phyloP scores from a whole-genome alignment of 495 filamentous ascomycete genomes.

The Penicillium silybi region DNA sequence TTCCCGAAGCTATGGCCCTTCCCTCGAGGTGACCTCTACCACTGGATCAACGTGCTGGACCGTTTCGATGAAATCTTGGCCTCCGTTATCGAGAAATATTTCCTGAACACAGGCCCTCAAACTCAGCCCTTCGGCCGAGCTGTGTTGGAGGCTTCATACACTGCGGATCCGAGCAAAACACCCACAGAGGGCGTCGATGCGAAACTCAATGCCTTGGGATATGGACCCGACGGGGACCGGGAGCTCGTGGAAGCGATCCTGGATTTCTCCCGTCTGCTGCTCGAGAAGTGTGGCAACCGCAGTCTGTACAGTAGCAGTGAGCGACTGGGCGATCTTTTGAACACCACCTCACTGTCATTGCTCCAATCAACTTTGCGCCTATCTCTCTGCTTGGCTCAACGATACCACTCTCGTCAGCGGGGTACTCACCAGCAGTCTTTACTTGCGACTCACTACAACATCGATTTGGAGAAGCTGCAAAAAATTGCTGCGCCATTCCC shows the following conservation, averaged over 20 bases:
- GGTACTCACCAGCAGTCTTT: slow-evolving; percentile 64
- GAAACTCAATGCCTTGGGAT: slow-evolving; percentile 56
- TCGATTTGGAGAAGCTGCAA: slow-evolving; percentile 84
- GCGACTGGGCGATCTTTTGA: slow-evolving; percentile 80
- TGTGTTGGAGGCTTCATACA: slow-evolving; percentile 55
- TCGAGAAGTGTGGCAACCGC: slow-evolving; percentile 95
- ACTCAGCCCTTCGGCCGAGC: slow-evolving; percentile 64
- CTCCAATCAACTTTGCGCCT: slow-evolving; percentile 72
- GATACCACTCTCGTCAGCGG: slow-evolving; percentile 85
- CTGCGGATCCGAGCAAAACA: slow-evolving; percentile 31
- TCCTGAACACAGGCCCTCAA: slow-evolving; percentile 76
- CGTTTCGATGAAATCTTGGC: slow-evolving; percentile 89
- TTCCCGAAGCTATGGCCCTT: slow-evolving; percentile 93
- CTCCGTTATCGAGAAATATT: slow-evolving; percentile 75
- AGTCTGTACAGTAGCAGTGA: slow-evolving; percentile 93
- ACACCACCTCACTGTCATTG: slow-evolving; percentile 76
- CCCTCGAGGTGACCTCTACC: slow-evolving; percentile 93
- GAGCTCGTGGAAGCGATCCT: slow-evolving; percentile 75
- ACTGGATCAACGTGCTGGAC: slow-evolving; percentile 95
- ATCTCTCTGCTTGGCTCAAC: slow-evolving; percentile 76
- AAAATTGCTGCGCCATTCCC: slow-evolving; percentile 79
- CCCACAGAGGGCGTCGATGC: slow-evolving; percentile 48
- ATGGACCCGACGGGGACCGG: slow-evolving; percentile 69
- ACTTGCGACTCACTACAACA: slow-evolving; percentile 85
- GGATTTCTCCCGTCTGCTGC: slow-evolving; percentile 76